phyloP scores from a whole-genome alignment of 2,329 filamentous ascomycete genomes.

The Neurospora sp. region DNA sequence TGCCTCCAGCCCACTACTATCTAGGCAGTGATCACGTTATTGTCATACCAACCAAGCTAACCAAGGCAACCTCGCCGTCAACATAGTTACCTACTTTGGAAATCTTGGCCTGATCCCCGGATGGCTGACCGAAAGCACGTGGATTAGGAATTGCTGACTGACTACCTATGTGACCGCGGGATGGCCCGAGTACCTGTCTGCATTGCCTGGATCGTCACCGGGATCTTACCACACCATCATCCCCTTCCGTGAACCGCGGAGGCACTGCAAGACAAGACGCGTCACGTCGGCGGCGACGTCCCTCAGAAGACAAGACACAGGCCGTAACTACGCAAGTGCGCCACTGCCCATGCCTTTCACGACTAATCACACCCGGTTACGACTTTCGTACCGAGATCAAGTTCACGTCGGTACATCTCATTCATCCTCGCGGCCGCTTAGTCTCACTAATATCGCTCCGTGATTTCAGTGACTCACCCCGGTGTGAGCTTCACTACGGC shows the following conservation, averaged over 20 bases:
- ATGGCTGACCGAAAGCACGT: not conserved
- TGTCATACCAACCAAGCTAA: not conserved
- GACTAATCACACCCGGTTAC: not conserved
- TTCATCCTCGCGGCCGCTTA: not conserved
- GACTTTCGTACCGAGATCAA: not conserved
- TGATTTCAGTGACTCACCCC: not conserved
- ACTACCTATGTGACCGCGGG: not conserved
- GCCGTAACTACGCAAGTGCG: not conserved
- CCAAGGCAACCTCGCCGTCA: not conserved
- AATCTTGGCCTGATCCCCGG: not conserved
- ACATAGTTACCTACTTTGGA: not conserved
- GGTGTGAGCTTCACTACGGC: not conserved
- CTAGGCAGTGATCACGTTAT: not conserved
- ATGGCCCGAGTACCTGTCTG: not conserved
- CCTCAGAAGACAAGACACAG: not conserved
- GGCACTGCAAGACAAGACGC: not conserved
- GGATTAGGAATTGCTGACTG: not conserved
- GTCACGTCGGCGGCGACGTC: not conserved
- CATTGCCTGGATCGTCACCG: not conserved
- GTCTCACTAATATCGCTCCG: not conserved
- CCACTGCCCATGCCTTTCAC: not conserved
- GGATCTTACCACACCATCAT: not conserved
- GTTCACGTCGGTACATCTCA: not conserved
- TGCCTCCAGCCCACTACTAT: not conserved
- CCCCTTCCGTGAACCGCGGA: not conserved